These are phyloP conservation scores for Boletus semigastroideus DNA, from an alignment of 1,284 basidiomycete species.

Conservation along the genomic window DNA sequence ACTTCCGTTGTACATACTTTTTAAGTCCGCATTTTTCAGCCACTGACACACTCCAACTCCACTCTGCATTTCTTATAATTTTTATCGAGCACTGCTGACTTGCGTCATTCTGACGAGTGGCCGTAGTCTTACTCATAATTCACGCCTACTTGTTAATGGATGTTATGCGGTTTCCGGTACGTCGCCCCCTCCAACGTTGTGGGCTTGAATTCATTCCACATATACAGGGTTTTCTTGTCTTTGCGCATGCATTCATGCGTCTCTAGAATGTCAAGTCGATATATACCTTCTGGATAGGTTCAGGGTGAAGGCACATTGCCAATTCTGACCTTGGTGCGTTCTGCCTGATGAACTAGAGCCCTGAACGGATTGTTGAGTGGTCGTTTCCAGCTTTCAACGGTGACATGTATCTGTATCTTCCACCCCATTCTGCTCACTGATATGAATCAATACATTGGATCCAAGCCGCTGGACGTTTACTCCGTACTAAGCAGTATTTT, in stretches of 20 bases:
- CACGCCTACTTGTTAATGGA: constrained; percentile 1
- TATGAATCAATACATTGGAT: neutral
- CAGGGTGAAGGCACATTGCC: neutral
- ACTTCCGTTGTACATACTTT: constrained; percentile 10
- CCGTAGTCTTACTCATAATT: neutral
- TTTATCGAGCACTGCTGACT: neutral
- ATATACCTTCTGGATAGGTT: neutral
- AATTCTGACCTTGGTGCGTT: neutral
- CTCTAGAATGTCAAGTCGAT: neutral
- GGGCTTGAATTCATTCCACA: neutral
- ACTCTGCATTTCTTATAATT: neutral
- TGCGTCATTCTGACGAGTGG: neutral
- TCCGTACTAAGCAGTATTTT: too few species aligned
- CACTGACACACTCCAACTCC: neutral
- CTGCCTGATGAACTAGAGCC: neutral
- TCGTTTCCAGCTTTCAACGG: neutral
- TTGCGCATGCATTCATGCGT: neutral
- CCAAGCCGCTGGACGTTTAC: neutral
- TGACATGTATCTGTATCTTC: neutral
- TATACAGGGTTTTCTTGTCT: neutral
- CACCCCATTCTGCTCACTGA: neutral
- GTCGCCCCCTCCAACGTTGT: neutral
- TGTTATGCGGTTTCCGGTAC: constrained; percentile 8
- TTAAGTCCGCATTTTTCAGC: neutral
- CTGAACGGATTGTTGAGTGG: neutral